Percentiles rank a stretch among this genome's conserved stretches.
These are phyloP conservation scores for Ophiostoma ulmi DNA, from an alignment of 2,329 filamentous ascomycete genomes.

Conservation along the genomic window DNA sequence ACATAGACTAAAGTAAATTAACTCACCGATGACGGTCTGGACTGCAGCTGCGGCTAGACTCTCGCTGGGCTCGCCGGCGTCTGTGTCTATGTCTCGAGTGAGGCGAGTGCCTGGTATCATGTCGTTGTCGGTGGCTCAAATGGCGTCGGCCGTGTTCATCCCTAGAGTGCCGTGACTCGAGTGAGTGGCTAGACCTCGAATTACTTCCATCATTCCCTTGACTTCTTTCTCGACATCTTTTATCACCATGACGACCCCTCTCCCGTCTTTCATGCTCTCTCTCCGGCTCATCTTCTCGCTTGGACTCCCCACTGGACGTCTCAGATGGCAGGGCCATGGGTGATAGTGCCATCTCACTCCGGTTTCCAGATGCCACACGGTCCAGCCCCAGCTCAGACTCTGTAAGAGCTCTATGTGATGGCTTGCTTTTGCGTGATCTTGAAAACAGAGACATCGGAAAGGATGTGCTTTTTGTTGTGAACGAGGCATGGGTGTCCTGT, in stretches of 20 bases:
- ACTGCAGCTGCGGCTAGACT: conserved; percentile 18
- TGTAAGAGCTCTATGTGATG: not conserved
- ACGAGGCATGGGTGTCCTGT: not conserved
- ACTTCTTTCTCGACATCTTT: not conserved
- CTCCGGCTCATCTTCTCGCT: not conserved
- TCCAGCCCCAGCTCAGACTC: not conserved
- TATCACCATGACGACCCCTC: not conserved
- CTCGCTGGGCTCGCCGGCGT: conserved; percentile 18
- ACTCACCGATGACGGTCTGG: conserved; percentile 18
- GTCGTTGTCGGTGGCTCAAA: not conserved
- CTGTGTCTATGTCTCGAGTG: not conserved
- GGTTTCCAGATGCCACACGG: not conserved
- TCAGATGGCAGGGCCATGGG: conserved; percentile 23
- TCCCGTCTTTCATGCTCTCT: not conserved
- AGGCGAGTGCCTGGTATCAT: not conserved
- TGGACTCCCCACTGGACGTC: conserved; percentile 17
- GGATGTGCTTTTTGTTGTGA: not conserved
- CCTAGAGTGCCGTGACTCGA: not conserved
- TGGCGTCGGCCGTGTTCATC: not conserved
- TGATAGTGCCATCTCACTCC: not conserved
- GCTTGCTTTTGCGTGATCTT: not conserved
- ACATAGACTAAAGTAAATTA: not conserved
- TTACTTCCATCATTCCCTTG: not conserved
- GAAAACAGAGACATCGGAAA: conserved; percentile 1
- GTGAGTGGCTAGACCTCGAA: not conserved